Evolutionary conservation across 192 early-diverging fungal species (phyloP).

Genomic region (Coemansia sp.): DNA sequence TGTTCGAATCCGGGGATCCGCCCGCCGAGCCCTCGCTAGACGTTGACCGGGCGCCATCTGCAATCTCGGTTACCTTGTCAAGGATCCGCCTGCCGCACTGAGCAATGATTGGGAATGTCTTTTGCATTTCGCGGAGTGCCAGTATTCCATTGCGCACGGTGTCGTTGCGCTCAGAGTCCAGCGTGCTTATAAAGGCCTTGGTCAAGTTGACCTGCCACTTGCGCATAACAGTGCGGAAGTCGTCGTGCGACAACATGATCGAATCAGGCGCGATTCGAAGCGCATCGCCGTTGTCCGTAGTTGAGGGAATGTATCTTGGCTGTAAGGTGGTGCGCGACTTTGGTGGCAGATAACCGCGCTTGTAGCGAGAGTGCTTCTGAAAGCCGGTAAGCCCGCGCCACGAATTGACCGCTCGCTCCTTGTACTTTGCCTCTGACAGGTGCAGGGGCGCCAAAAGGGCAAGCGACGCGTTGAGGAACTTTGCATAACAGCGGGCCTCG

Average conservation of each 20-base stretch:
- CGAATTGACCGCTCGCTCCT: slow-evolving; percentile 35
- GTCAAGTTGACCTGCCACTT: slow-evolving; percentile 46
- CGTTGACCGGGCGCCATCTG: background rate
- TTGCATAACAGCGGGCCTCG: slow-evolving; percentile 45
- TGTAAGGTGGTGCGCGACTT: slow-evolving; percentile 35
- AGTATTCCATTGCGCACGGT: slow-evolving; percentile 50
- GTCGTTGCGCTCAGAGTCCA: slow-evolving; percentile 36
- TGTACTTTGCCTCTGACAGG: slow-evolving; percentile 22
- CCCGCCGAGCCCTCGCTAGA: slow-evolving; percentile 2
- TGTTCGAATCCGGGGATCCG: slow-evolving; percentile 21
- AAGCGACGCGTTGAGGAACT: slow-evolving; percentile 39
- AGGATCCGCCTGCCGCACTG: slow-evolving; percentile 36
- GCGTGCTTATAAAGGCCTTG: slow-evolving; percentile 27
- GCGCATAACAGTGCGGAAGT: slow-evolving; percentile 50
- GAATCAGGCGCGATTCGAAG: slow-evolving; percentile 26
- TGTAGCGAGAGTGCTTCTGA: slow-evolving; percentile 37
- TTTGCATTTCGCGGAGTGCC: slow-evolving; percentile 45
- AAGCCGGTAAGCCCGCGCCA: slow-evolving; percentile 50
- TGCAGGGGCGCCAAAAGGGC: slow-evolving; percentile 38
- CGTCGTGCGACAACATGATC: slow-evolving; percentile 37
- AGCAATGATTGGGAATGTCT: slow-evolving; percentile 38
- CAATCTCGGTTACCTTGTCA: slow-evolving; percentile 41
- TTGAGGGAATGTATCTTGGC: slow-evolving; percentile 15
- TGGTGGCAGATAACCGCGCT: slow-evolving; percentile 48
- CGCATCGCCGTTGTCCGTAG: slow-evolving; percentile 22